Percentiles rank a stretch among this genome's conserved stretches.
These are phyloP conservation scores for Paulinella micropora DNA, from an alignment of 78 protist species.

Conservation along the genomic window DNA sequence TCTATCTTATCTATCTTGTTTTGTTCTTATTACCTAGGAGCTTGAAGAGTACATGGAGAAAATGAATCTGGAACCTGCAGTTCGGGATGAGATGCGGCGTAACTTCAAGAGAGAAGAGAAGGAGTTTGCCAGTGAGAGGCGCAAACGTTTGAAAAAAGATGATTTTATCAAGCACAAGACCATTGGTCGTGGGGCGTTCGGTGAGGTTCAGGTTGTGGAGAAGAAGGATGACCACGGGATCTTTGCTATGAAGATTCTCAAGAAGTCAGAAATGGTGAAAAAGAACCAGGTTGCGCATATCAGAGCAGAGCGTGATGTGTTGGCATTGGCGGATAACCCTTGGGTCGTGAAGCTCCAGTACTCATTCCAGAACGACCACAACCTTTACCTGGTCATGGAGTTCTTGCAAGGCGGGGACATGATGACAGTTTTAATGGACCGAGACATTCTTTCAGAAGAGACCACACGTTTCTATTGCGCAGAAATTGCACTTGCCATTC, in stretches of 20 bases:
- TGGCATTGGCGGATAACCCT: conserved; percentile 24
- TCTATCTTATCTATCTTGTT: no score
- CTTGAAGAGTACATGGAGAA: no score
- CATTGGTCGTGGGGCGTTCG: conserved; percentile 44
- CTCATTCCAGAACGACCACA: conserved; percentile 20
- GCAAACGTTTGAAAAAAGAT: neutral
- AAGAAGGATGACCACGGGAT: neutral
- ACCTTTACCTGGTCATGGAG: conserved; percentile 37
- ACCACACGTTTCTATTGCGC: conserved; percentile 24
- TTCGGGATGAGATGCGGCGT: no score
- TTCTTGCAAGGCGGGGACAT: conserved; percentile 34
- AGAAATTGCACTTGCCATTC: conserved; percentile 4
- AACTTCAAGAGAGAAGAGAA: no score
- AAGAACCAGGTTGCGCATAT: conserved; percentile 38
- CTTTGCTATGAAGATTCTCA: conserved; percentile 41
- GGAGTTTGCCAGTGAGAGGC: neutral
- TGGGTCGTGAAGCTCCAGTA: conserved; percentile 29
- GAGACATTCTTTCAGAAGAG: conserved; percentile 12
- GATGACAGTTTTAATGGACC: conserved; percentile 24
- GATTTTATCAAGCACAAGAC: conserved; percentile 6
- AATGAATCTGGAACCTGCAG: no score
- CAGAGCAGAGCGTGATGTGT: conserved; percentile 44
- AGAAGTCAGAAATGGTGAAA: conserved; percentile 37
- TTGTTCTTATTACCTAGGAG: no score
- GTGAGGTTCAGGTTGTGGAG: conserved; percentile 13